These are phyloP conservation scores for Lentinula raphanica DNA, from an alignment of 768 basidiomycete species.

Conservation along the genomic window DNA sequence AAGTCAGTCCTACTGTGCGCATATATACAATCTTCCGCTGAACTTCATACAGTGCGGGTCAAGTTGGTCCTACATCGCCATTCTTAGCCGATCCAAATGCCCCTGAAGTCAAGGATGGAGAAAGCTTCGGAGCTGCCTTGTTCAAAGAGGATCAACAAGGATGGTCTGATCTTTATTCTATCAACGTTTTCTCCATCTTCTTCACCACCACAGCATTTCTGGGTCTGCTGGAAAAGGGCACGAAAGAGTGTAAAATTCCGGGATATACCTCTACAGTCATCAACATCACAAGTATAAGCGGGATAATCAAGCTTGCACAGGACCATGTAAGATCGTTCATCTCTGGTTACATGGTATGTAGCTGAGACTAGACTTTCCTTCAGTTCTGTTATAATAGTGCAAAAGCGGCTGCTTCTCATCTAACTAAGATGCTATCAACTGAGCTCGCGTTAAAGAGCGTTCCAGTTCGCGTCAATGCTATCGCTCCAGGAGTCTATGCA, in stretches of 20 bases:
- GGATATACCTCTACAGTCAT: constrained; percentile 63
- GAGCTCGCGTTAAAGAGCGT: constrained; percentile 67
- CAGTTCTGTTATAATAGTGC: constrained; percentile 81
- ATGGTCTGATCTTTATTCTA: constrained; percentile 57
- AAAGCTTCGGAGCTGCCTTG: constrained; percentile 60
- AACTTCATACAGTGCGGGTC: constrained; percentile 48
- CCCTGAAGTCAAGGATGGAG: constrained; percentile 57
- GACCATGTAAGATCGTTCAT: constrained; percentile 53
- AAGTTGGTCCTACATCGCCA: constrained; percentile 55
- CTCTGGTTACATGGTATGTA: background rate
- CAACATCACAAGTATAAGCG: constrained; percentile 77
- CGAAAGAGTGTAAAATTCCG: constrained; percentile 39
- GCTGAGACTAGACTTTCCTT: background rate
- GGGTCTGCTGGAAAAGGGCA: constrained; percentile 69
- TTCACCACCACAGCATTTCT: constrained; percentile 75
- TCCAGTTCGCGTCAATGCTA: constrained; percentile 66
- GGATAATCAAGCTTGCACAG: constrained; percentile 64
- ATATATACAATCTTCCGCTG: background rate
- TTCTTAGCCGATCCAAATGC: constrained; percentile 55
- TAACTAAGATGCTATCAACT: constrained; percentile 74
- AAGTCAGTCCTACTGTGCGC: constrained; percentile 45
- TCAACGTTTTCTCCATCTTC: constrained; percentile 75
- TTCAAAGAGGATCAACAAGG: constrained; percentile 62
- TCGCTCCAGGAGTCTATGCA: constrained; percentile 72
- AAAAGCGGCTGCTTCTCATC: constrained; percentile 71